phyloP scores from a whole-genome alignment of 306 rosid species.

The Luffa aegyptiaca region DNA sequence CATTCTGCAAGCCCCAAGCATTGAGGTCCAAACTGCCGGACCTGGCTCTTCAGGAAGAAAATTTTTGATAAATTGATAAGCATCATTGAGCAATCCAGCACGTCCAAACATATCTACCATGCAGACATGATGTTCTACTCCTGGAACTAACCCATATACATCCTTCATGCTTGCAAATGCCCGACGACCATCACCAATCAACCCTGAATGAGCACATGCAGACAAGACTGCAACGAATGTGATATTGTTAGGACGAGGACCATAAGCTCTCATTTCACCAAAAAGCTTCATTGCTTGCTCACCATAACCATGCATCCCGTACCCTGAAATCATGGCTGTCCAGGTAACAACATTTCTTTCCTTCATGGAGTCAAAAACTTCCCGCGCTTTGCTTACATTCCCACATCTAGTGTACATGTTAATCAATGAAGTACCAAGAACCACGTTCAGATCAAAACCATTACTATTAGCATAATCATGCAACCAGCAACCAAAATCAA shows the following conservation, averaged over 20 bases:
- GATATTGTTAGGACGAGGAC: conserved; percentile 54
- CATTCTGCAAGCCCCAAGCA: conserved; percentile 93
- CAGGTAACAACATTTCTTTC: conserved; percentile 69
- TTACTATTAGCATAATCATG: conserved; percentile 37
- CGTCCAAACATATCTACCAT: conserved; percentile 91
- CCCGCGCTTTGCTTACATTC: conserved; percentile 40
- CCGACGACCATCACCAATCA: conserved; percentile 55
- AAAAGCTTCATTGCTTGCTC: conserved; percentile 55
- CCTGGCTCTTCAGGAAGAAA: conserved; percentile 26
- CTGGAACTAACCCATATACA: conserved; percentile 52
- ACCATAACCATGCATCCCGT: conserved; percentile 75
- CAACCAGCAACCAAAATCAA: conserved; percentile 58
- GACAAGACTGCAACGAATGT: conserved; percentile 72
- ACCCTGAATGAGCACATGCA: conserved; percentile 89
- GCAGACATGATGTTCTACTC: conserved; percentile 77
- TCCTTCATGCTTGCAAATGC: conserved; percentile 49
- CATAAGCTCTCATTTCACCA: conserved; percentile 32
- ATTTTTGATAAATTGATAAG: conserved; percentile 38
- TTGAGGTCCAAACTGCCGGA: conserved; percentile 69
- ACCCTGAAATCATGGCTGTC: conserved; percentile 90
- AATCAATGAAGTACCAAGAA: conserved; percentile 63
- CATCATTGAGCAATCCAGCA: conserved; percentile 74
- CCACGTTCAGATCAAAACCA: conserved; percentile 36
- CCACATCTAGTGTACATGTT: conserved; percentile 88
- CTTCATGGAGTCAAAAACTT: conserved; percentile 50